These are phyloP conservation scores for Vitis riparia DNA, from an alignment of 164 flowering plant species.

Conservation along the genomic window DNA sequence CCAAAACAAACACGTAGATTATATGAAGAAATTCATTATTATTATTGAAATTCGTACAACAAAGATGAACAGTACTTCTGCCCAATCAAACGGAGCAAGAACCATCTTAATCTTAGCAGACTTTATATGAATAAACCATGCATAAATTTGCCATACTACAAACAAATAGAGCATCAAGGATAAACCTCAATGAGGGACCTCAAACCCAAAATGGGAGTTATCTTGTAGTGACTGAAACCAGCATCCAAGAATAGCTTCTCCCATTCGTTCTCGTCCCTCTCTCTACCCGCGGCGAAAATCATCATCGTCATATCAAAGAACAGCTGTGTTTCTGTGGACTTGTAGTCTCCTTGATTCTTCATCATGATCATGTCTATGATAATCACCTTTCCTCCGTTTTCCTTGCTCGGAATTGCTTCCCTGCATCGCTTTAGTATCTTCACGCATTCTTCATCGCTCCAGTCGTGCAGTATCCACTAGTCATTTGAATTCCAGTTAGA, in stretches of 20 bases:
- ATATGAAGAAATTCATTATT: no score
- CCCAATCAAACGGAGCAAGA: no score
- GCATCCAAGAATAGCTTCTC: slow-evolving; percentile 16
- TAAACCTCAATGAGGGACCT: no score
- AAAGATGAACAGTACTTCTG: no score
- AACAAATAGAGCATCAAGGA: no score
- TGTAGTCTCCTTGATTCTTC: background rate
- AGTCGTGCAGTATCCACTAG: slow-evolving; percentile 27
- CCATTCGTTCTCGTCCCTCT: slow-evolving; percentile 15
- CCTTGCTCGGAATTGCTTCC: slow-evolving; percentile 15
- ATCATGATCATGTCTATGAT: slow-evolving; percentile 8
- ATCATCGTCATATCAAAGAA: slow-evolving; percentile 17
- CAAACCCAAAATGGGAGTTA: background rate
- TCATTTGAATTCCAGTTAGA: no score
- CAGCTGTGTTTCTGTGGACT: background rate
- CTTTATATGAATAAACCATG: no score
- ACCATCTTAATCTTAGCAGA: no score
- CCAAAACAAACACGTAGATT: no score
- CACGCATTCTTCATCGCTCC: slow-evolving; percentile 26
- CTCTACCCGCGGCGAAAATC: background rate
- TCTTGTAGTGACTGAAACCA: slow-evolving; percentile 22
- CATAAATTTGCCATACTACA: no score
- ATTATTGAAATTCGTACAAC: no score
- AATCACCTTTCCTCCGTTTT: slow-evolving; percentile 16
- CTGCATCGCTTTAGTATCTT: slow-evolving; percentile 19